Evolutionary conservation across 2,329 filamentous ascomycete species (phyloP), one percentile per base, ranked within the genome.

Genomic region (Penicillium capsulatum): DNA sequence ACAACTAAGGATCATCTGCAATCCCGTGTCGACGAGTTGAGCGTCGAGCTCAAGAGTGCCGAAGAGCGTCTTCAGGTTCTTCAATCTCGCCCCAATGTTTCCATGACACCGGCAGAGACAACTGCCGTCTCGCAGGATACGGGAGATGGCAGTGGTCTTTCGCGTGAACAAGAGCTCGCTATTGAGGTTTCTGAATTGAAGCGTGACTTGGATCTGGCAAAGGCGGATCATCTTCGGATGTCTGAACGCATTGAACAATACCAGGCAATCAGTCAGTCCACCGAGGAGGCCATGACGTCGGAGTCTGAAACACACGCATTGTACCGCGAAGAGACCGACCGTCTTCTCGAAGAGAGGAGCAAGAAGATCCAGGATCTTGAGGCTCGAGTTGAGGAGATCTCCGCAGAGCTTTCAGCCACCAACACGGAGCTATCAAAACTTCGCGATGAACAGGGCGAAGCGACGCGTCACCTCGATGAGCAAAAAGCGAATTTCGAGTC

Each of bases 1-100:
- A 95, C 91, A 1, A 86, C 81, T 32, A 81, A 85, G 33, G 91
- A 97, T 61, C 86, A 96, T 61, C 74, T 98, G 2, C 90, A 97
- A 63, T 79, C 83, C 22, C 80, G 90, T 41, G 87, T 95, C 3
- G 86, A 94, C 50, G 91, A 97, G 67, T 70, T 98, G 38, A 84
- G 83, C 17, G 85, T 94, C 40, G 88, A 97, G 60, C 73, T 97
- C 17, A 84, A 85, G 53, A 89, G 84, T 57, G 88, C 90, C 0
- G 89, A 97, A 62, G 92, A 97, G 64, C 84, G 89, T 35, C 76
- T 86, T 4, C 82, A 86, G 51, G 79, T 89, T 19, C 72, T 96
- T 39, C 87, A 92, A 50, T 84, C 87, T n/a, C 79, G 84, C 40
- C 83, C 85, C 3, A 86, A 81, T 1, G 75, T 82, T 2, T 72